These are phyloP conservation scores for Teunomyces panamensis DNA, from an alignment of 805 yeast genomes.

Conservation along the genomic window DNA sequence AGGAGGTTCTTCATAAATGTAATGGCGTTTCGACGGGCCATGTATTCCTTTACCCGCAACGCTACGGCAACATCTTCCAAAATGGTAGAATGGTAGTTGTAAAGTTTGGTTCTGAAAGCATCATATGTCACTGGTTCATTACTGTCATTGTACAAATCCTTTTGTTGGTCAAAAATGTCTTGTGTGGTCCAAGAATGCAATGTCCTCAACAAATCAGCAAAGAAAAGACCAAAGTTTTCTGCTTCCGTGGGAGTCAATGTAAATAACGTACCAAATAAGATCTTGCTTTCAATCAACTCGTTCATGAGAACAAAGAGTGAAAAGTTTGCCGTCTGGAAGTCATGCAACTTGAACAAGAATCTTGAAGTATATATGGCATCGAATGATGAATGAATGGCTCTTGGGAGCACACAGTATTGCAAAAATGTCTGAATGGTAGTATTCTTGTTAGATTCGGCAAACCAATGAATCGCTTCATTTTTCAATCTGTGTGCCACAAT, in stretches of 20 bases:
- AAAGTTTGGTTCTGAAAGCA: slow-evolving; percentile 41
- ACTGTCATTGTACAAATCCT: slow-evolving; percentile 7
- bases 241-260: slow-evolving; percentile 75
- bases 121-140: slow-evolving; percentile 18
- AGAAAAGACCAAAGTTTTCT: slow-evolving; percentile 77
- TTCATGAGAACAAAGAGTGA: slow-evolving; percentile 40
- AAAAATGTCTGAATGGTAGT: slow-evolving; percentile 34
- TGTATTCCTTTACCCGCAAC: slow-evolving; percentile 56
- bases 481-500: slow-evolving; percentile 24
- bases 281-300: slow-evolving; percentile 44
- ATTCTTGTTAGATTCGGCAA: slow-evolving; percentile 14
- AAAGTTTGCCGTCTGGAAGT: slow-evolving; percentile 31
- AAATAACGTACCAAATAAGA: slow-evolving; percentile 58
- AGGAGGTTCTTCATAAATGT: slow-evolving; percentile 68
- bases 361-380: slow-evolving; percentile 73
- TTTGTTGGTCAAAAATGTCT: slow-evolving; percentile 22
- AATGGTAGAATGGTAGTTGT: slow-evolving; percentile 54
- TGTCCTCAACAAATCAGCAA: slow-evolving; percentile 49
- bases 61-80: slow-evolving; percentile 42
- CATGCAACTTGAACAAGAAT: slow-evolving; percentile 55
- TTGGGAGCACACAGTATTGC: slow-evolving; percentile 68
- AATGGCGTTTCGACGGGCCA: slow-evolving; percentile 77
- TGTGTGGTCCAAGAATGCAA: slow-evolving; percentile 45
- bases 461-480: slow-evolving; percentile 38
- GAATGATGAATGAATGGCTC: slow-evolving; percentile 73